Evolutionary conservation across 352 stramenopile genomes (phyloP).

Genomic region (Pythium volutum): DNA sequence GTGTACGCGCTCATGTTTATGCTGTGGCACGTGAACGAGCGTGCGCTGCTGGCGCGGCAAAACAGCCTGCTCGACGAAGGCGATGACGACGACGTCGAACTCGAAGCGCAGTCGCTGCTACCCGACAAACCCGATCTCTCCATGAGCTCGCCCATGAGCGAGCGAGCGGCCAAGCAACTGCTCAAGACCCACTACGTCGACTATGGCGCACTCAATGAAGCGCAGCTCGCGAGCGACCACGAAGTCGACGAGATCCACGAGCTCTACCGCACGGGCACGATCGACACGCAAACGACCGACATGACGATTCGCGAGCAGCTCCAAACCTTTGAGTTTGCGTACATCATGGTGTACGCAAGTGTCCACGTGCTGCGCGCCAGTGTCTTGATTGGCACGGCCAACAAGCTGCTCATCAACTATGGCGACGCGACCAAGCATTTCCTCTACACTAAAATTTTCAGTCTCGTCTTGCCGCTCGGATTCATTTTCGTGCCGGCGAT

Average conservation of each 20-base stretch:
- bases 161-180: slow-evolving; percentile 25
- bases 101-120: background rate
- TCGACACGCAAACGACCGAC: slow-evolving; percentile 44
- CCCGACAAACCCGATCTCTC: slow-evolving; percentile 12
- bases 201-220: slow-evolving; percentile 27
- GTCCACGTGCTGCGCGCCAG: slow-evolving; percentile 77
- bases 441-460: slow-evolving; percentile 86
- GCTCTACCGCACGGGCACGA: slow-evolving; percentile 25
- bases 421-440: slow-evolving; percentile 50
- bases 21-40: slow-evolving; percentile 78
- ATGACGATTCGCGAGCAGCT: slow-evolving; percentile 74
- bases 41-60: slow-evolving; percentile 28
- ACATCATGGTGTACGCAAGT: slow-evolving; percentile 62
- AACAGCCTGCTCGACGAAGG: slow-evolving; percentile 4
- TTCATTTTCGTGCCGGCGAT: slow-evolving; percentile 86
- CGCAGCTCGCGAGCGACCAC: slow-evolving; percentile 7
- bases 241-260: slow-evolving; percentile 26
- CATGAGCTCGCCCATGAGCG: slow-evolving; percentile 20
- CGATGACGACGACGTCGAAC: slow-evolving; percentile 4
- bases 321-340: slow-evolving; percentile 79
- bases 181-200: slow-evolving; percentile 27
- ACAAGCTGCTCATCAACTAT: slow-evolving; percentile 83
- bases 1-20: slow-evolving; percentile 69
- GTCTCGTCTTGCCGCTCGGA: slow-evolving; percentile 74
- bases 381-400: slow-evolving; percentile 83